These are phyloP conservation scores for Lactifluus volemus DNA, from an alignment of 768 basidiomycete species.

Conservation along the genomic window DNA sequence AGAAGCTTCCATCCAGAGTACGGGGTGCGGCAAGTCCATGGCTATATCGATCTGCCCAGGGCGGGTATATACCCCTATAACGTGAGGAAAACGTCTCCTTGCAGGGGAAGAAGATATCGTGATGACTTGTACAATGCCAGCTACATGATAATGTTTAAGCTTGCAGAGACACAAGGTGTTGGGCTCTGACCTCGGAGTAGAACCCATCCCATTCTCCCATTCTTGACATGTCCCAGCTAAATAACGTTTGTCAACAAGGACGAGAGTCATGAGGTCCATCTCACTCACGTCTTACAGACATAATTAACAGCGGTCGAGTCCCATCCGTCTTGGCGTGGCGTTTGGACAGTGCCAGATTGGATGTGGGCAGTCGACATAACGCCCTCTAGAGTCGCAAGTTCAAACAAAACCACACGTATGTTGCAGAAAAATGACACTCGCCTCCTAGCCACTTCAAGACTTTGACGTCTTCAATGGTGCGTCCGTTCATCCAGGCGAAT, in stretches of 20 bases:
- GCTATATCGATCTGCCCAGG: conserved; percentile 34
- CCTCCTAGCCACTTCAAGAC: conserved; percentile 14
- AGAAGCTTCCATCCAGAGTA: conserved; percentile 56
- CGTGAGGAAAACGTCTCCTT: conserved; percentile 43
- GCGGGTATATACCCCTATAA: conserved; percentile 42
- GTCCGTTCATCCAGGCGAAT: conserved; percentile 13
- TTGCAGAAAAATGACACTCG: not conserved
- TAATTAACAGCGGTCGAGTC: conserved; percentile 1
- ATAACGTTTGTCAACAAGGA: not conserved
- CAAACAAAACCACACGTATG: not conserved
- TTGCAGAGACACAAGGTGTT: not conserved
- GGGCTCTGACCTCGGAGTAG: conserved; percentile 29
- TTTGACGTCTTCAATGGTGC: conserved; percentile 7
- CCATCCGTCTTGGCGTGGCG: not conserved
- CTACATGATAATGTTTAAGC: conserved; percentile 26
- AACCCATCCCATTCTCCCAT: conserved; percentile 33
- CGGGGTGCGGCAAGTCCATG: conserved; percentile 48
- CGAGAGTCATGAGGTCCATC: not conserved
- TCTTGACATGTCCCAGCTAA: conserved; percentile 28
- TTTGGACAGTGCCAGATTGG: conserved; percentile 7
- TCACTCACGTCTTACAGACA: conserved; percentile 14
- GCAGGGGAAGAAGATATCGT: conserved; percentile 39
- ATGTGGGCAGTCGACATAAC: conserved; percentile 15
- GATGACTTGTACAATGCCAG: conserved; percentile 42
- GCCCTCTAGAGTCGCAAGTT: conserved; percentile 6